These are phyloP conservation scores for Westerdykella ornata DNA, from an alignment of 2,329 filamentous ascomycete genomes.

Conservation along the genomic window DNA sequence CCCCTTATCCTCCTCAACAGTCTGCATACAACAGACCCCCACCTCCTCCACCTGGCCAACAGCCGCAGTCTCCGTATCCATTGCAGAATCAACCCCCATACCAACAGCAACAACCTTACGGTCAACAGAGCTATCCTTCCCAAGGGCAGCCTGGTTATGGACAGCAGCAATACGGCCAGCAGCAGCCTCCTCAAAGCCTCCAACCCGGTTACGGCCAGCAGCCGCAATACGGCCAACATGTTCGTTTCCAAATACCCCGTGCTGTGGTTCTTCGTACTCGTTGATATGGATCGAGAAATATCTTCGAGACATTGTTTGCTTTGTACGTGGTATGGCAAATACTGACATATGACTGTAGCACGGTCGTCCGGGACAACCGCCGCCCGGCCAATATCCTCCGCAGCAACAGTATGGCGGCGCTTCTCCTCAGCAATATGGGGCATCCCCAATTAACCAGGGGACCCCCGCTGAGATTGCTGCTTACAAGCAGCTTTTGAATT, in stretches of 20 bases:
- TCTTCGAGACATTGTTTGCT: background rate
- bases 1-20: conserved; percentile 34
- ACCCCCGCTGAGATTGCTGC: conserved; percentile 47
- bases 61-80: conserved; percentile 18
- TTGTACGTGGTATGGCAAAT: background rate
- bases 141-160: conserved; percentile 1
- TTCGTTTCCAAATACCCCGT: conserved; percentile 11
- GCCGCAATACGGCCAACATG: conserved; percentile 19
- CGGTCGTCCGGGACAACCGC: background rate
- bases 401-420: conserved; percentile 31
- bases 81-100: conserved; percentile 17
- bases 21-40: conserved; percentile 29
- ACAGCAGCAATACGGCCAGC: conserved; percentile 22
- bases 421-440: conserved; percentile 28
- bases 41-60: conserved; percentile 25
- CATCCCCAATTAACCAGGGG: conserved; percentile 35
- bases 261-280: background rate
- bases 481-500: conserved; percentile 52
- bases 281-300: background rate
- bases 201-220: conserved; percentile 23
- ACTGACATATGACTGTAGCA: background rate
- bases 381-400: conserved; percentile 10
- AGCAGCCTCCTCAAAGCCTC: conserved; percentile 27
- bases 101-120: conserved; percentile 30
- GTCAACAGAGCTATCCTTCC: conserved; percentile 20